Evolutionary conservation across 371 early-diverging fungal genomes (phyloP), one percentile per base, ranked within the genome.

Genomic region (Mucor mucedo): DNA sequence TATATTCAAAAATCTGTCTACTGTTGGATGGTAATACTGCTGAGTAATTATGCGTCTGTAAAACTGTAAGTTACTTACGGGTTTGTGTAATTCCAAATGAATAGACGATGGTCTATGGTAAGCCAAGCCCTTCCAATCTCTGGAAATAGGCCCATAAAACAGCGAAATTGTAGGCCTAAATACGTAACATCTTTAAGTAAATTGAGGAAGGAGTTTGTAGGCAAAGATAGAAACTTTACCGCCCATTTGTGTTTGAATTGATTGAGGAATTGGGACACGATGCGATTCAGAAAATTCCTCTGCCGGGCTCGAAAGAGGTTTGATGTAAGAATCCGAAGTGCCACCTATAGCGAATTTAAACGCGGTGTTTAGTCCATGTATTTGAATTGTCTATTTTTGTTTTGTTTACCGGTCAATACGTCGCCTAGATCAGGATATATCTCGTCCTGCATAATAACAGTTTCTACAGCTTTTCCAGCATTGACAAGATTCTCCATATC

Each of bases 91-190:
- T 93, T 91, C 94, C 94, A 93, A 55, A 93, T 68, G 56, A 84
- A 91, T 53, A 93, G 76, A 28, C 84, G 64, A 71, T 90, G 78
- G 76, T 93, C 94, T 33, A 93, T 84, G 5, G 91, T 89, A 11
- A 93, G 77, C 93, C 93, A 93, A n/a, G 88, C 92, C 44, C 90
- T 80, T 55, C 83, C 70, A 54, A 93, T 86, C 56, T 93, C 91
- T 16, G 91, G 87, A 32, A 95, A 90, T 27, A 96, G 68, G 0
- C 96, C 96, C 85, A 93, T 89, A 74, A 91, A 95, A 62, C 82
- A 84, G 58, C 91, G 84, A 63, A 89, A 88, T 62, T 89, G 85
- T 2, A 90, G 77, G 28, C 86, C 88, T 87, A 72, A 30, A 21
- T 21, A 21, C 21, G 21, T 21, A 21, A 21, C 21, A 21, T 21